Base-by-base conservation (phyloP, 1,284 basidiomycete species). In the Ustilago crameri region DNA sequence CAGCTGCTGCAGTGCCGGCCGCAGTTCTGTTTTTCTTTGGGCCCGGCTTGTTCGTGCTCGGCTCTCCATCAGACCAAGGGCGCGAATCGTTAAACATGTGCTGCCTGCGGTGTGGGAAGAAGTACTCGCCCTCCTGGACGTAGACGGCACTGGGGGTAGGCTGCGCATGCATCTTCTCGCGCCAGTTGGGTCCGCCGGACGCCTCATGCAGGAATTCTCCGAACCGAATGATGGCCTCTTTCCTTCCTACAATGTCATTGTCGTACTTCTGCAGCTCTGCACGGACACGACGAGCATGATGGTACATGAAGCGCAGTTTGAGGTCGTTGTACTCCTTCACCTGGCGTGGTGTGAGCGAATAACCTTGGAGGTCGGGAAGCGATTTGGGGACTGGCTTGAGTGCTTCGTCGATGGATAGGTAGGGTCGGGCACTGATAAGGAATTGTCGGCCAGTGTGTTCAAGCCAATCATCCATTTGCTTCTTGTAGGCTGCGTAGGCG, bases 291-390 rank as follows among this genome's bases (percentile, higher is more conserved):
- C 64, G 64, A 1, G 53, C 37, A 30, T 57, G 43, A 49, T 67
- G 23, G n/a, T 23, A 4, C 9, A 50, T 8, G 15, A 30, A 67
- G 22, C 47, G 45, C 3, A 0, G 3, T 14, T 52, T 60, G 15
- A 30, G 32, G 2, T n/a, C 2, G 4, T 30, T 23, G 12, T 60
- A 30, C 18, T 57, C 49, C 5, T 49, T 56, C 0, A 49, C 52
- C 30, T 67, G 57, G 18, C 64, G 57, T 17, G 64, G 64, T 2
- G 57, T 60, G 9, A 67, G 35, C 5, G 63, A 47, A 15, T 24
- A 5, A 2, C 59, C 37, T 5, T 9, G 35, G 10, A 59, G 48
- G 0, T 17, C 2, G 0, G 63, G 40, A 4, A 51, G 23, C 3
- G 41, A 42, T 9, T 22, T 9, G 22, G 41, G 32, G 2, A 34